These are phyloP conservation scores for Eucalyptus globulus DNA, from an alignment of 345 rosid genomes.

Conservation along the genomic window DNA sequence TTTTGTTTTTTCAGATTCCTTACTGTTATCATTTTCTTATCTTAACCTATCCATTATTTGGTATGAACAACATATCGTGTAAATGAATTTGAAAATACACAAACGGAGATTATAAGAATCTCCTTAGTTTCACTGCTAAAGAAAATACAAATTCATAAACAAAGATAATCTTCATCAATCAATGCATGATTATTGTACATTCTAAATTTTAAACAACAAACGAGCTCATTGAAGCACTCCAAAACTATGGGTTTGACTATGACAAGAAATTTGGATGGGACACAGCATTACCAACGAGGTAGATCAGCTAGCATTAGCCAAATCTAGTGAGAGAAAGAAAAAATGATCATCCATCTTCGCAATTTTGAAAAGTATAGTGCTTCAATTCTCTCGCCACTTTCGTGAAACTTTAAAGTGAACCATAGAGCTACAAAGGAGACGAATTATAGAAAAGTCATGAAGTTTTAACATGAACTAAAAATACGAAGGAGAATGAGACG, in stretches of 20 bases:
- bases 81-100: too few species aligned
- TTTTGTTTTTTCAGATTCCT: too few species aligned
- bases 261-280: not conserved
- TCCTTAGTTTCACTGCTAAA: not conserved
- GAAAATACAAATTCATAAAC: not conserved
- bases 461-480: not conserved
- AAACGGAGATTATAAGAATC: not conserved
- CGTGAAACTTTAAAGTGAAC: not conserved
- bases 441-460: not conserved
- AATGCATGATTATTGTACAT: not conserved
- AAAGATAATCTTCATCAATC: not conserved
- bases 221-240: not conserved
- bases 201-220: not conserved
- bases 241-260: not conserved
- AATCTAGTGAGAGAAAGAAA: not conserved
- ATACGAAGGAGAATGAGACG: too few species aligned
- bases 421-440: not conserved
- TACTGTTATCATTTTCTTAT: too few species aligned
- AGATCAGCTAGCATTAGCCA: not conserved
- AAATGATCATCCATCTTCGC: not conserved
- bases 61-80: too few species aligned
- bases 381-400: too few species aligned
- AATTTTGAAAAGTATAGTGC: not conserved
- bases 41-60: not conserved
- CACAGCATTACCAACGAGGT: accelerated